phyloP scores from a whole-genome alignment of 2,329 filamentous ascomycete species.

The Ceratocystis smalleyi region DNA sequence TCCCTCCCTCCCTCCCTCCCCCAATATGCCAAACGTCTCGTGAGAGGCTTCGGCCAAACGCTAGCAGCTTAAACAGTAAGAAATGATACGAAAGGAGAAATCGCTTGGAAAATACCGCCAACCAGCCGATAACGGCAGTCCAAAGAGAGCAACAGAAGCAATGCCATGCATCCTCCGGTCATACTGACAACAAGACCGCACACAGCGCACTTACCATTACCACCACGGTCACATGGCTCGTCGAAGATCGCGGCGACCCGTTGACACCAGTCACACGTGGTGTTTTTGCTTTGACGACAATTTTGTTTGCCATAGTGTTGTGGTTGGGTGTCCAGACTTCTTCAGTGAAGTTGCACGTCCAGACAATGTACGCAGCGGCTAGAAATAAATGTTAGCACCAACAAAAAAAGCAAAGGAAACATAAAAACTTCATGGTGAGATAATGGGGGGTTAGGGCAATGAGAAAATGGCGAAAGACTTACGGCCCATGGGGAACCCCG shows the following conservation, averaged over 20 bases:
- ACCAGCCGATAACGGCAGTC: not conserved
- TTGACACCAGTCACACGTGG: constrained; percentile 20
- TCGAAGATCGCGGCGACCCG: not conserved
- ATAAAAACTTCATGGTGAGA: not conserved
- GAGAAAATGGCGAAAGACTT: constrained; percentile 17
- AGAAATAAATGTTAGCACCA: not conserved
- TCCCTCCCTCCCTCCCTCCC: not conserved
- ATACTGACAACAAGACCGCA: not conserved
- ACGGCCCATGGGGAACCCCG: constrained; percentile 24
- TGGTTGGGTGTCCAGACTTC: constrained; percentile 22
- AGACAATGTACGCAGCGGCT: constrained; percentile 27
- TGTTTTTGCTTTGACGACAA: constrained; percentile 24
- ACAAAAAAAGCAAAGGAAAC: not conserved
- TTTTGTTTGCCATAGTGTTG: constrained; percentile 24
- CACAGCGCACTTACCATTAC: not conserved
- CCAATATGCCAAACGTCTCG: not conserved
- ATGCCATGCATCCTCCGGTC: not conserved
- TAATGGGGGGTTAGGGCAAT: not conserved
- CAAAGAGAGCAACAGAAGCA: not conserved
- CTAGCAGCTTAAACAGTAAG: not conserved
- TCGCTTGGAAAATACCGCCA: not conserved
- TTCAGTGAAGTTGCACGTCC: constrained; percentile 24
- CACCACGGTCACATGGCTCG: not conserved
- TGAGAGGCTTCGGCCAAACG: not conserved
- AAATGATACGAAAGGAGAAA: not conserved